These are phyloP conservation scores for Acanthamoeba healyi DNA, from an alignment of 208 protist species.

Conservation along the genomic window DNA sequence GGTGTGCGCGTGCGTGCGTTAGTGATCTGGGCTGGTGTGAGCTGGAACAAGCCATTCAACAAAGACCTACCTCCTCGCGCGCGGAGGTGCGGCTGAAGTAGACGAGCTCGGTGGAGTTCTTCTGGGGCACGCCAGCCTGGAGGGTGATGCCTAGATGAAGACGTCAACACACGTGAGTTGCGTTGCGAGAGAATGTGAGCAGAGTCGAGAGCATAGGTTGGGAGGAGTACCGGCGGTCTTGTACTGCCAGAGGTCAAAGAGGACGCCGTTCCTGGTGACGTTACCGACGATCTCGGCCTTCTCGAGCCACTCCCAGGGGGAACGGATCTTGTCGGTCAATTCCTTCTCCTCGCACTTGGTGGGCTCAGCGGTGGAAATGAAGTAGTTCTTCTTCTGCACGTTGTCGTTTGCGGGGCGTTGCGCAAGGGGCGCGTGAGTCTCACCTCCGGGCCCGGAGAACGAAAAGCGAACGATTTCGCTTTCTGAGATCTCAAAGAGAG, in stretches of 20 bases:
- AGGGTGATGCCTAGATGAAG: background rate
- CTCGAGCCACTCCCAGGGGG: constrained; percentile 37
- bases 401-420: background rate
- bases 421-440: background rate
- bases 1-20: no score
- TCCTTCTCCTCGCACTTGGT: background rate
- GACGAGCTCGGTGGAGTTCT: constrained; percentile 21
- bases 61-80: constrained; percentile 21
- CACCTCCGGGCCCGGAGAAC: background rate
- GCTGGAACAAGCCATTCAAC: no score
- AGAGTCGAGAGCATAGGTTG: no score
- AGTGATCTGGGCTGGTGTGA: no score
- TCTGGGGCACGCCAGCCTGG: constrained; percentile 22
- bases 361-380: constrained; percentile 1
- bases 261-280: constrained; percentile 10
- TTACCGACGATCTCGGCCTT: constrained; percentile 1
- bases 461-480: background rate
- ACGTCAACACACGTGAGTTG: background rate
- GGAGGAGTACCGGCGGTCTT: constrained; percentile 27
- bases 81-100: constrained; percentile 11
- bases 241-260: constrained; percentile 39
- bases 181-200: background rate
- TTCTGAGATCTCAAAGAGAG: background rate
- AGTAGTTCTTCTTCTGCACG: constrained; percentile 60
- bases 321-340: constrained; percentile 1